Percentiles rank a stretch among this genome's conserved stretches.
These are phyloP conservation scores for Tricharina praecox DNA, from an alignment of 495 filamentous ascomycete genomes.

Conservation along the genomic window DNA sequence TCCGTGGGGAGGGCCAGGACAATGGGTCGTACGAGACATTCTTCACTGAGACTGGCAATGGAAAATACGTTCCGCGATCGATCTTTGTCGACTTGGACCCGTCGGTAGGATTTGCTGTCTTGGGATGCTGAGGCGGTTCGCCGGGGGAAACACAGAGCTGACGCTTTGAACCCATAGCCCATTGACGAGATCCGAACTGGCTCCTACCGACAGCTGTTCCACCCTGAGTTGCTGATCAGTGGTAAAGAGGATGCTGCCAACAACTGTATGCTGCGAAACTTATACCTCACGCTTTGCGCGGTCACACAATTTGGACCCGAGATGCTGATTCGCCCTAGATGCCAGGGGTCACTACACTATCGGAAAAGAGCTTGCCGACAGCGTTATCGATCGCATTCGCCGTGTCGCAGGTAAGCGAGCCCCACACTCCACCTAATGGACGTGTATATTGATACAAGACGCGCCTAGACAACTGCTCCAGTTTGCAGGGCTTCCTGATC, in stretches of 20 bases:
- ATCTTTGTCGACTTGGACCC: conserved; percentile 84
- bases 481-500: conserved; percentile 95
- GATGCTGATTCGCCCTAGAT: conserved; percentile 14
- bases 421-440: not conserved
- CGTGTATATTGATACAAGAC: no score
- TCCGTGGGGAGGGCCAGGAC: conserved; percentile 40
- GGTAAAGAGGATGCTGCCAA: conserved; percentile 91
- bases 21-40: conserved; percentile 73
- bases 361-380: conserved; percentile 95
- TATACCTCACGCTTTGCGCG: not conserved
- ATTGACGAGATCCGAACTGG: conserved; percentile 86
- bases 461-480: conserved; percentile 71
- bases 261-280: conserved; percentile 39
- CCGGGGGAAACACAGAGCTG: no score
- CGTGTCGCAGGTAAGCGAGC: conserved; percentile 44
- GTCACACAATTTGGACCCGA: no score
- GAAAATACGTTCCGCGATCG: conserved; percentile 81
- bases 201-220: conserved; percentile 68
- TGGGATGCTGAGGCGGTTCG: no score
- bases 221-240: conserved; percentile 72
- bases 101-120: no score
- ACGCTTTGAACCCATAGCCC: no score
- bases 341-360: conserved; percentile 98
- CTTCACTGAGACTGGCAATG: conserved; percentile 70
- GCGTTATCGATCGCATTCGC: conserved; percentile 89